Evolutionary conservation across 208 protist genomes (phyloP), one percentile per base, ranked within the genome.

Genomic region (Histomonas meleagridis): DNA sequence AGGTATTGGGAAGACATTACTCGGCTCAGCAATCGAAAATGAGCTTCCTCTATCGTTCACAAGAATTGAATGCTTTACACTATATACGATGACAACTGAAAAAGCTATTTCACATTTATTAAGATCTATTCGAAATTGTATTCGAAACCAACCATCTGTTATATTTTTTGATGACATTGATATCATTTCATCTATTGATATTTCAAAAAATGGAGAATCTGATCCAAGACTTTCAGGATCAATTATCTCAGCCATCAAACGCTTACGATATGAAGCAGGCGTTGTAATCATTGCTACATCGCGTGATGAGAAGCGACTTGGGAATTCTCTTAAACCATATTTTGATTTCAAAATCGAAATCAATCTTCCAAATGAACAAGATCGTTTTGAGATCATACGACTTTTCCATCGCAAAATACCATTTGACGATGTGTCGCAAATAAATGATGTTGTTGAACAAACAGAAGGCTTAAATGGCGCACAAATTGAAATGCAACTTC

Each of bases 81-180:
- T 86, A 5, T 26, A 55, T 16, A 86, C 76, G 18, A 46, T n/a
- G 32, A 16, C 46, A n/a, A 16, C 35, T 57, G 46, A 46, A 32
- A 26, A 86, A 16, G 76, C 76, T 1, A 46, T 48, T n/a, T 32
- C 46, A 38, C 32, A 55, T 86, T 46, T 86, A 18, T 23, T 51
- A 9, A 51, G 32, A 32, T 38, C 4, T 26, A 46, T 86, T 28
- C 46, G 55, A 5, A 40, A 46, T 57, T 40, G n/a, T 55, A 23
- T n/a, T 23, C 16, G 18, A 38, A 86, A 51, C 32, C 14, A 43
- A 51, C 76, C 76, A 32, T 5, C 76, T 38, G 55, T 86, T 86
- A 2, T 51, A 18, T 86, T 46, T 48, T 51, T 86, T 26, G 76
- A 86, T 35, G 76, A 86, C 35, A 43, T 86, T 86, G 76, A 86